A percentile compares a stretch with the other conserved stretches of the same genome.
Evolutionary conservation across 2,329 filamentous ascomycete genomes (phyloP).

Genomic region (Calonectria ilicicola): DNA sequence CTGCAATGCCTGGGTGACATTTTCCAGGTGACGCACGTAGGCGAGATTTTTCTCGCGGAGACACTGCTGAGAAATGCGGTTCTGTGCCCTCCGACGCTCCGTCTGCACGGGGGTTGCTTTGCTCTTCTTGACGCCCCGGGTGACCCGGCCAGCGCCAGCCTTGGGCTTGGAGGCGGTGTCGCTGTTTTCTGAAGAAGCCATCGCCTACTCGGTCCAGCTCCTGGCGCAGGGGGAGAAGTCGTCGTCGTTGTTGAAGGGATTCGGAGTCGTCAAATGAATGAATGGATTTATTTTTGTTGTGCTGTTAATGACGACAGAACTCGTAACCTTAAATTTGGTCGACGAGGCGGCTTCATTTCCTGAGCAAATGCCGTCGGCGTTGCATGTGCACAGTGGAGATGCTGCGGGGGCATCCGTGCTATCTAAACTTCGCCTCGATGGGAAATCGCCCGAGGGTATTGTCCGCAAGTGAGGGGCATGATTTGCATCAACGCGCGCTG

Average conservation of each 20-base stretch:
- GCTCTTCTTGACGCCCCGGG: not conserved
- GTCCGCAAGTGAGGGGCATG: not conserved
- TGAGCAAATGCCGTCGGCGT: not conserved
- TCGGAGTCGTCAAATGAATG: too few species aligned
- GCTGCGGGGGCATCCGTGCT: not conserved
- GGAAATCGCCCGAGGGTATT: not conserved
- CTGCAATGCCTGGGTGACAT: not conserved
- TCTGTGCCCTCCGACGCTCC: not conserved
- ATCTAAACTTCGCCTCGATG: not conserved
- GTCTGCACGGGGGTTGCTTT: not conserved
- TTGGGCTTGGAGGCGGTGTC: not conserved
- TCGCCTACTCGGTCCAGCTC: too few species aligned
- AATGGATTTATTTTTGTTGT: not conserved
- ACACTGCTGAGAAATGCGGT: constrained; percentile 1
- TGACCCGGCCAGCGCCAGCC: not conserved
- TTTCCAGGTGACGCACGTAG: constrained; percentile 1
- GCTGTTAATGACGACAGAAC: not conserved
- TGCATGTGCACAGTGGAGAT: not conserved
- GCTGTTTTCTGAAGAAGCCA: not conserved
- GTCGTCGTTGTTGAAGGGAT: too few species aligned
- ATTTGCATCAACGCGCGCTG: not conserved
- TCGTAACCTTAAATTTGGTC: constrained; percentile 1
- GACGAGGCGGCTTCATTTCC: not conserved
- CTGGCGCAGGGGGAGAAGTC: too few species aligned
- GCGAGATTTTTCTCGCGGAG: constrained; percentile 7